Conservation (phyloP, 164 flowering plant genomes). For the Magnolia changhungtana region DNA sequence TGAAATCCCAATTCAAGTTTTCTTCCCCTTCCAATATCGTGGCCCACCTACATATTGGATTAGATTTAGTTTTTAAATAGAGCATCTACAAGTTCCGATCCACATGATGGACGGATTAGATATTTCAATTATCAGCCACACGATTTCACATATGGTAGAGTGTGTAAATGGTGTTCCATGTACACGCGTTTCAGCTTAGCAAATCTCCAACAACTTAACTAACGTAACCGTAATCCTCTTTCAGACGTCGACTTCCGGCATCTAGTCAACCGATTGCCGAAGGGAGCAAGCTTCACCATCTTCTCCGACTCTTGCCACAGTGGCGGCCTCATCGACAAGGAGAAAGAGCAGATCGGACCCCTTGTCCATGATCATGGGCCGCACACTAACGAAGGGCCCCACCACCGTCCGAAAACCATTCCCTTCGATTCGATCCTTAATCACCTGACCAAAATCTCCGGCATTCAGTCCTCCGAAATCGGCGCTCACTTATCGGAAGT, state of each 20-base stretch:
- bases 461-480: conserved; percentile 39
- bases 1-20: too few relatives aligned
- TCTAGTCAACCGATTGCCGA: conserved; percentile 67
- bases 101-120: too few relatives aligned
- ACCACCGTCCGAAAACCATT: conserved; percentile 29
- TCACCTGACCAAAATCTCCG: conserved; percentile 44
- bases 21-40: too few relatives aligned
- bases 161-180: too few relatives aligned
- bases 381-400: neutral
- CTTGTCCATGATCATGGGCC: conserved; percentile 36
- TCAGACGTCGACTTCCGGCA: conserved; percentile 65
- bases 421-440: conserved; percentile 38
- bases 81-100: too few relatives aligned
- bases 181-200: too few relatives aligned
- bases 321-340: conserved; percentile 83
- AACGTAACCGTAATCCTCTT: neutral
- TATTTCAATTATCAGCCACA: too few relatives aligned
- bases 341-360: conserved; percentile 81
- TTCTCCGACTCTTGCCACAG: conserved; percentile 90
- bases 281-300: conserved; percentile 65
- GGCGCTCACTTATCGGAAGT: conserved; percentile 41
- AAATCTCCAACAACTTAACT: neutral
- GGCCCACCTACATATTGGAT: too few relatives aligned
- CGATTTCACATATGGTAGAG: too few relatives aligned
- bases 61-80: too few relatives aligned